Percentiles rank a stretch among this genome's conserved stretches.
These are phyloP conservation scores for Ophidiomyces ophidiicola DNA, from an alignment of 2,329 filamentous ascomycete genomes.

Conservation along the genomic window DNA sequence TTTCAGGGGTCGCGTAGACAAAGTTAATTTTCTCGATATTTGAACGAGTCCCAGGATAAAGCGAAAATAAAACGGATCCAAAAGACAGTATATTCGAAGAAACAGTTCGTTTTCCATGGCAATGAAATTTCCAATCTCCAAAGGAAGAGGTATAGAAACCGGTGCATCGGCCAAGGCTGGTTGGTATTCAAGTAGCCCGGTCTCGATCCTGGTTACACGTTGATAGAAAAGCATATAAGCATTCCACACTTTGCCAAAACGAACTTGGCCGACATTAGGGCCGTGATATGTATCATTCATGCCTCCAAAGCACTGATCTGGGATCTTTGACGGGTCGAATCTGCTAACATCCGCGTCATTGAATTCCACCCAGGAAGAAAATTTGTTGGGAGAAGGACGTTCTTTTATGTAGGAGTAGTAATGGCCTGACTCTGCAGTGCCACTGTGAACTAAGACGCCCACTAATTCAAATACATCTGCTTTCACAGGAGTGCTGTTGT, in stretches of 20 bases:
- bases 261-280: slow-evolving; percentile 33
- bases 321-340: slow-evolving; percentile 64
- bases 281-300: slow-evolving; percentile 43
- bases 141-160: slow-evolving; percentile 37
- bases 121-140: slow-evolving; percentile 44
- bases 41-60: slow-evolving; percentile 55
- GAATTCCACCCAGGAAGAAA: slow-evolving; percentile 69
- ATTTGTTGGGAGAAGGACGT: slow-evolving; percentile 44
- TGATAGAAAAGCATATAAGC: slow-evolving; percentile 99
- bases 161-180: slow-evolving; percentile 38
- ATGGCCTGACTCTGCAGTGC: slow-evolving; percentile 85
- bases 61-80: slow-evolving; percentile 56
- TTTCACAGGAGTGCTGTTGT: slow-evolving; percentile 42
- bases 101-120: slow-evolving; percentile 59
- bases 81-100: slow-evolving; percentile 65
- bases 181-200: slow-evolving; percentile 40
- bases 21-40: slow-evolving; percentile 41
- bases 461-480: slow-evolving; percentile 83
- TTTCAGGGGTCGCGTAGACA: slow-evolving; percentile 30
- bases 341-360: slow-evolving; percentile 73
- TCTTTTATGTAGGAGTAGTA: slow-evolving; percentile 95
- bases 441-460: slow-evolving; percentile 86
- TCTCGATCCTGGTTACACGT: slow-evolving; percentile 53
- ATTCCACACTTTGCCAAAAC: slow-evolving; percentile 60
- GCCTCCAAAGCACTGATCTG: slow-evolving; percentile 69